Base-by-base conservation (phyloP, 2,329 filamentous ascomycete genomes). In the Fusarium nelsonii region DNA sequence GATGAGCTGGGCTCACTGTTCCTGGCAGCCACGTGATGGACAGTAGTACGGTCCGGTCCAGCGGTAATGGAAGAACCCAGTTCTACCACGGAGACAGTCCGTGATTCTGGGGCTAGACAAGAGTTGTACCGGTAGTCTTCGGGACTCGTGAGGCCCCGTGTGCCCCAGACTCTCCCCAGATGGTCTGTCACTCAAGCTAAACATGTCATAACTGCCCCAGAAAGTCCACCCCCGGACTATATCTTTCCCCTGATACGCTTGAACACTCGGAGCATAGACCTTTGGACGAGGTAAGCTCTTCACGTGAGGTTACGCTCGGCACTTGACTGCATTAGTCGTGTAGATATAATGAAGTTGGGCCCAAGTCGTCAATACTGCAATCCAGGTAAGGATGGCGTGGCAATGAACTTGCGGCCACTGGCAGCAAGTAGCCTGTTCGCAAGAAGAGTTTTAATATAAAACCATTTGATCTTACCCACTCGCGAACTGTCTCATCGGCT, bases 161-260 rank as follows among this genome's bases (percentile, higher is more conserved):
- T 44, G 39, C 68, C 60, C 68, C 59, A 41, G 62, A 58, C 63
- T 68, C 55, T 64, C 54, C 54, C 63, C 64, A 58, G 54, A 55
- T 49, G 20, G n/a, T 34, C 52, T 57, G 14, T 37, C 36, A 34
- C 37, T 51, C 46, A n/a, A 48, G 43, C 34, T 28, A 32, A 40
- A 23, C n/a, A 30, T 30, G 41, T 14, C 26, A 51, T 26, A 23
- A 26, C n/a, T 20, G 18, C 26, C 37, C 41, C n/a, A 36, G 28
- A 26, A 40, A 45, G 4, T 36, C 26, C 20, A 8, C 36, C 45
- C 26, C 36, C 41, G 32, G 54, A 44, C n/a, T 41, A 51, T 54
- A 15, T 34, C 18, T 43, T 45, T 40, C 20, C 16, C 18, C 33
- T 50, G 44, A 23, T 12, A 1, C 4, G 10, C 15, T 46, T 28